Evolutionary conservation across 2,329 filamentous ascomycete species (phyloP).

Genomic region (Myriosclerotinia curreyana): DNA sequence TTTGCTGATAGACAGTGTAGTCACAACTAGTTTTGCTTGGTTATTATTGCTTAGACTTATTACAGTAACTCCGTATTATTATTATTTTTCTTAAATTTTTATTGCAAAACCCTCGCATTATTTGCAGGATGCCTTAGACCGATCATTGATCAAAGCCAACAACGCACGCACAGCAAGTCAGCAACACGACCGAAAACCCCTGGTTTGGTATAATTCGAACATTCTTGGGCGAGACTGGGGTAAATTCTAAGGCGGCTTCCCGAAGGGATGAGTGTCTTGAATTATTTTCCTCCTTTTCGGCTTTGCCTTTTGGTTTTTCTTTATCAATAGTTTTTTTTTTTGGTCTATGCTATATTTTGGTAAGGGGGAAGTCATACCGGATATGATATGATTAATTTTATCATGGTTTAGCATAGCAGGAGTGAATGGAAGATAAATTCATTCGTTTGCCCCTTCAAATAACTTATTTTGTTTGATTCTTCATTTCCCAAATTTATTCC

Average conservation of each 20-base stretch:
- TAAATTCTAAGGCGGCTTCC: conserved; percentile 23
- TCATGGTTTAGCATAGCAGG: conserved; percentile 18
- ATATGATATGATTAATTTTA: conserved; percentile 19
- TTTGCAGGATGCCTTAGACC: conserved; percentile 5
- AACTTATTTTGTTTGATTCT: conserved; percentile 3
- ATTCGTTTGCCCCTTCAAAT: conserved; percentile 18
- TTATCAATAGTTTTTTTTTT: conserved; percentile 5
- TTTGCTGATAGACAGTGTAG: neutral
- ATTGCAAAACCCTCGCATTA: conserved; percentile 7
- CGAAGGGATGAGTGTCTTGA: conserved; percentile 34
- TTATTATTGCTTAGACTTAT: conserved; percentile 11
- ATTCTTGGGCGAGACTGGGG: conserved; percentile 27
- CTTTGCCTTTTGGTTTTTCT: conserved; percentile 7
- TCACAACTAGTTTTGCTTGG: conserved; percentile 3
- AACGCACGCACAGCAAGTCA: conserved; percentile 5
- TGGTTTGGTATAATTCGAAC: conserved; percentile 16
- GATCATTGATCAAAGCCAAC: conserved; percentile 15
- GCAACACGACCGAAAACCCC: conserved; percentile 12
- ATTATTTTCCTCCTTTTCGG: conserved; percentile 18
- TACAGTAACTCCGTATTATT: no score
- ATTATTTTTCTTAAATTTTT: neutral
- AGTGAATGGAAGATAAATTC: conserved; percentile 22
- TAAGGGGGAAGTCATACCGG: conserved; percentile 16
- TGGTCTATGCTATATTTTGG: conserved; percentile 13
- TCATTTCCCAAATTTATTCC: neutral